Evolutionary conservation across 148 eudicot species (phyloP), one percentile per base, ranked within the genome.

Genomic region (Amaranthus palmeri): DNA sequence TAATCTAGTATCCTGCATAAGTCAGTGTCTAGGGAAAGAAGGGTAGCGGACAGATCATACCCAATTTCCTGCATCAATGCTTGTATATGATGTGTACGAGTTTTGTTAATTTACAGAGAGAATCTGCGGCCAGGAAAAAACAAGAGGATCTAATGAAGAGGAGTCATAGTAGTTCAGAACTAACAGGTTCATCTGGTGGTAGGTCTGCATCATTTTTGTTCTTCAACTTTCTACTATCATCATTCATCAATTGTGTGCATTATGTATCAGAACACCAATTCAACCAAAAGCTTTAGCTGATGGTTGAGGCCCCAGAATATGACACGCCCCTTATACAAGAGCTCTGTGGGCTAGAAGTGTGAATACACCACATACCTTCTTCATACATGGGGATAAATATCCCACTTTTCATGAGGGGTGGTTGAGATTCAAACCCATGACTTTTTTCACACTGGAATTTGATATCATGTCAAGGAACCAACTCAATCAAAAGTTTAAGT

Each of bases 51-150:
- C 36, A 25, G 36, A 25, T 25, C 63, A 66, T 36, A 4, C 6
- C 42, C 49, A 68, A n/a, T n/a, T n/a, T 61, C 49, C 8, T 42
- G 13, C 18, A 7, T 63, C n/a, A 10, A 17, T 67, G 14, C 54
- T 73, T 8, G 47, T 40, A 9, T 59, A 7, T 64, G 11, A 65
- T 45, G 1, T 66, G 36, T 54, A 65, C 41, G 53, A 14, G n/a
- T 66, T 69, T 65, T 66, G n/a, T 74, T 54, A 55, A 15, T 59
- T 61, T 56, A 67, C 76, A 95, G 98, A 91, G 98, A 71, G 97
- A 95, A 82, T 78, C 87, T 71, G 98, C 93, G 41, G 10, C 82
- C 70, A 88, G 82, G 74, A 93, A 83, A 85, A 91, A 95, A 72
- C 71, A 72, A n/a, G 86, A 69, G 61, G 87, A 81, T 55, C 76